A percentile compares a stretch with the other conserved stretches of the same genome.
Evolutionary conservation across 208 protist genomes (phyloP).

Genomic region (Leishmania arabica): DNA sequence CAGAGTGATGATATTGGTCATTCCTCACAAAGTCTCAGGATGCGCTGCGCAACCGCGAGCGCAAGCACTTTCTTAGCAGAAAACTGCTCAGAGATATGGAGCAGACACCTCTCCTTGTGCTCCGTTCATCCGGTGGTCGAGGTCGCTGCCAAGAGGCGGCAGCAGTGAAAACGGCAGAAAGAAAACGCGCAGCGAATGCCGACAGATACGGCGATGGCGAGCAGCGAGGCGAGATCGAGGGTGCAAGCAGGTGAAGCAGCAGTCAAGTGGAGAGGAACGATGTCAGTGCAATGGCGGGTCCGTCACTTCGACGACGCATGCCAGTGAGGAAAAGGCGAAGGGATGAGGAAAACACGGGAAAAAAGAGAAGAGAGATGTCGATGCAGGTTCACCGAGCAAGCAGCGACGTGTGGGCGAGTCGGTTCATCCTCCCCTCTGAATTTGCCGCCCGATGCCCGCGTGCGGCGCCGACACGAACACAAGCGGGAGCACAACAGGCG

Average conservation of each 20-base stretch:
- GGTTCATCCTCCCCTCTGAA: background rate
- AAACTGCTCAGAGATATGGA: background rate
- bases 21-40: background rate
- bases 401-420: background rate
- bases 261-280: background rate
- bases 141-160: too few relatives aligned
- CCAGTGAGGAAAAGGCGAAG: background rate
- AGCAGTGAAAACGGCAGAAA: background rate
- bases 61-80: background rate
- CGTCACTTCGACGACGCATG: background rate
- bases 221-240: background rate
- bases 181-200: background rate
- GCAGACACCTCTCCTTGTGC: background rate
- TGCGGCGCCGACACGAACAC: background rate
- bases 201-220: background rate
- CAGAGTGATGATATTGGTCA: constrained; percentile 52
- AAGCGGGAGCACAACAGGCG: background rate
- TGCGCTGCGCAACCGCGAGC: background rate
- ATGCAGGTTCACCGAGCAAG: background rate
- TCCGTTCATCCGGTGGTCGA: background rate
- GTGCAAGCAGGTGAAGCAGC: background rate
- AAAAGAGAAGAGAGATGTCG: background rate
- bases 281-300: background rate
- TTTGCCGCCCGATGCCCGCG: background rate
- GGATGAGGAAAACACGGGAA: background rate